phyloP scores from a whole-genome alignment of 108 stramenopile genomes.

The Stephanodiscus triporus region DNA sequence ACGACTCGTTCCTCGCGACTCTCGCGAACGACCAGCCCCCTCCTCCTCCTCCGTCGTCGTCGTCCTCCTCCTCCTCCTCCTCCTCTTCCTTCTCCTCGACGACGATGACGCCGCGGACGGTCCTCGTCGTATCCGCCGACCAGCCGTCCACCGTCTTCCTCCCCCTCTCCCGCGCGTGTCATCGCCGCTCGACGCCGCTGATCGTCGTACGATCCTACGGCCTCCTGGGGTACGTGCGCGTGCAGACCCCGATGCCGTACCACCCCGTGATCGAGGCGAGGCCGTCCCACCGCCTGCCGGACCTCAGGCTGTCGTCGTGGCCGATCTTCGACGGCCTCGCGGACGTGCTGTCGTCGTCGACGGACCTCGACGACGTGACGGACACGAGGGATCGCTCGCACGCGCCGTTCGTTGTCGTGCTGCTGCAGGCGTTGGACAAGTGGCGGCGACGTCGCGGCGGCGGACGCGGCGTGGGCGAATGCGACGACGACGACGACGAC shows the following conservation, averaged over 20 bases:
- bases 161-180: constrained; percentile 63
- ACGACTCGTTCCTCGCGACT: constrained; percentile 20
- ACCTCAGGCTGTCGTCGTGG: constrained; percentile 68
- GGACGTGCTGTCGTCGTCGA: constrained; percentile 30
- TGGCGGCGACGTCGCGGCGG: constrained; percentile 44
- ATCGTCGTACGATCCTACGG: constrained; percentile 88
- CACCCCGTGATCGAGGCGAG: constrained; percentile 72
- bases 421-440: constrained; percentile 56
- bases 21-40: constrained; percentile 15
- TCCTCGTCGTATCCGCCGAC: constrained; percentile 91
- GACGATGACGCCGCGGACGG: constrained; percentile 10
- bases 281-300: constrained; percentile 64
- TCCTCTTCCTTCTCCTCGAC: not conserved
- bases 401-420: constrained; percentile 86
- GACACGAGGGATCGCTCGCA: constrained; percentile 75
- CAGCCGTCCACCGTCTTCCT: constrained; percentile 67
- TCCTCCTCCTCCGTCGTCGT: constrained; percentile 1
- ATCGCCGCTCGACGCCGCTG: constrained; percentile 59
- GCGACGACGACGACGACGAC: too few species aligned
- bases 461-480: not conserved
- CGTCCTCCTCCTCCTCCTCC: constrained; percentile 5
- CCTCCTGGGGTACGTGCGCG: constrained; percentile 82
- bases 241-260: constrained; percentile 67
- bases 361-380: constrained; percentile 46
- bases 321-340: constrained; percentile 62